Evolutionary conservation across 352 stramenopile species (phyloP).

Genomic region (Pythium insidiosum): DNA sequence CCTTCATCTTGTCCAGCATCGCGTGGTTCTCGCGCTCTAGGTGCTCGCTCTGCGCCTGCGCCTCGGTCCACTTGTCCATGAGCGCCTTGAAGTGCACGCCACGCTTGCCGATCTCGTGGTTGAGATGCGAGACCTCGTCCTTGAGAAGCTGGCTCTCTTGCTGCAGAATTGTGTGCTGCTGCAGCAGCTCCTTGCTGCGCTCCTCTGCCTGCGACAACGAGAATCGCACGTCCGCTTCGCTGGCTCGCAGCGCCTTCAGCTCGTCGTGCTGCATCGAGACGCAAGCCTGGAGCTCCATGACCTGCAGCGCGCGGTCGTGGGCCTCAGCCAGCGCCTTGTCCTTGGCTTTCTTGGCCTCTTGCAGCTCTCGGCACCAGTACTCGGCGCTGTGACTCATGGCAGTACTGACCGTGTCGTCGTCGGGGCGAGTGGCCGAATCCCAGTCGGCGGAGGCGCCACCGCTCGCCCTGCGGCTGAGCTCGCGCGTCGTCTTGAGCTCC

Average conservation of each 20-base stretch:
- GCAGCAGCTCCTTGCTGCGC: conserved; percentile 26
- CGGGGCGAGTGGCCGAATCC: conserved; percentile 2
- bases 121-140: conserved; percentile 42
- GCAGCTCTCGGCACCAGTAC: conserved; percentile 50
- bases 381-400: conserved; percentile 16
- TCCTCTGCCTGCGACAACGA: conserved; percentile 35
- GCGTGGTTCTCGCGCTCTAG: conserved; percentile 40
- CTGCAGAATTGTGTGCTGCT: conserved; percentile 36
- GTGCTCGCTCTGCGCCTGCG: conserved; percentile 50
- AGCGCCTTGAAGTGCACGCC: conserved; percentile 51
- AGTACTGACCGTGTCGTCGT: background rate
- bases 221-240: conserved; percentile 24
- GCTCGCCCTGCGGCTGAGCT: conserved; percentile 5
- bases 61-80: conserved; percentile 68
- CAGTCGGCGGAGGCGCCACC: conserved; percentile 9
- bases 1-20: conserved; percentile 47
- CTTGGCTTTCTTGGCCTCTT: conserved; percentile 40
- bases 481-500: conserved; percentile 30
- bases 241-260: conserved; percentile 36
- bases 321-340: conserved; percentile 48
- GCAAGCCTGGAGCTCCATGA: conserved; percentile 63
- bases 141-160: conserved; percentile 49
- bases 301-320: conserved; percentile 44
- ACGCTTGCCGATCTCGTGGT: conserved; percentile 44
- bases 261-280: conserved; percentile 78